These are phyloP conservation scores for Royoungia palumana DNA, from an alignment of 768 basidiomycete species.

Conservation along the genomic window DNA sequence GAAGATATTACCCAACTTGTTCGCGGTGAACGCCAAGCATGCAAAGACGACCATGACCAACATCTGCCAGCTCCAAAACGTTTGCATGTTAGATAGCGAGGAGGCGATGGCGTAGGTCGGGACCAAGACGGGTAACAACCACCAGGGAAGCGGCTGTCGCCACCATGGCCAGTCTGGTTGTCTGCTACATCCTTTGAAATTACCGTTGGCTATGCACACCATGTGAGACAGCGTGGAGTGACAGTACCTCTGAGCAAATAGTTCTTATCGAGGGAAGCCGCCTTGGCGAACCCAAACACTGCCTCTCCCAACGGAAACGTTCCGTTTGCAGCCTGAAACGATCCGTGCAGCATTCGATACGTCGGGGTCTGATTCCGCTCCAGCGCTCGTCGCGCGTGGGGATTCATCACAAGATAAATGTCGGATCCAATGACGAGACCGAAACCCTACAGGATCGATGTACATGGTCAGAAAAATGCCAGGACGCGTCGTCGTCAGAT, in stretches of 20 bases:
- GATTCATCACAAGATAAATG: slow-evolving; percentile 69
- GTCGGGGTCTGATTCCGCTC: slow-evolving; percentile 32
- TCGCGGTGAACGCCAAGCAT: slow-evolving; percentile 70
- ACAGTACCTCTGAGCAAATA: slow-evolving; percentile 29
- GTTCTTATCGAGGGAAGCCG: slow-evolving; percentile 29
- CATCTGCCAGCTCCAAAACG: slow-evolving; percentile 64
- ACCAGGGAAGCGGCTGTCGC: slow-evolving; percentile 75
- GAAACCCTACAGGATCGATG: slow-evolving; percentile 54
- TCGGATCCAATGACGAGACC: slow-evolving; percentile 83
- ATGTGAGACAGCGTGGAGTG: slow-evolving; percentile 4
- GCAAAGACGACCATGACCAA: slow-evolving; percentile 81
- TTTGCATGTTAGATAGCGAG: slow-evolving; percentile 75
- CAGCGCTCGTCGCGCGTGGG: slow-evolving; percentile 43
- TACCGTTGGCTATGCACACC: slow-evolving; percentile 28
- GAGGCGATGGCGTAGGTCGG: slow-evolving; percentile 73
- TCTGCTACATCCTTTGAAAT: slow-evolving; percentile 65
- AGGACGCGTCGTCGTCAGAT: neutral
- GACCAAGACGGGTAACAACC: slow-evolving; percentile 74
- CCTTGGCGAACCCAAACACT: slow-evolving; percentile 45
- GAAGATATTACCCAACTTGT: slow-evolving; percentile 56
- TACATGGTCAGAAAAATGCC: slow-evolving; percentile 3
- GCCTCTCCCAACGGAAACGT: slow-evolving; percentile 40
- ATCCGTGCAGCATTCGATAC: slow-evolving; percentile 51
- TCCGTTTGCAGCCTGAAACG: slow-evolving; percentile 49
- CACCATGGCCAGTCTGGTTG: slow-evolving; percentile 75